Base-by-base conservation (phyloP, 2,329 filamentous ascomycete genomes). In the Fusarium heterosporum region DNA sequence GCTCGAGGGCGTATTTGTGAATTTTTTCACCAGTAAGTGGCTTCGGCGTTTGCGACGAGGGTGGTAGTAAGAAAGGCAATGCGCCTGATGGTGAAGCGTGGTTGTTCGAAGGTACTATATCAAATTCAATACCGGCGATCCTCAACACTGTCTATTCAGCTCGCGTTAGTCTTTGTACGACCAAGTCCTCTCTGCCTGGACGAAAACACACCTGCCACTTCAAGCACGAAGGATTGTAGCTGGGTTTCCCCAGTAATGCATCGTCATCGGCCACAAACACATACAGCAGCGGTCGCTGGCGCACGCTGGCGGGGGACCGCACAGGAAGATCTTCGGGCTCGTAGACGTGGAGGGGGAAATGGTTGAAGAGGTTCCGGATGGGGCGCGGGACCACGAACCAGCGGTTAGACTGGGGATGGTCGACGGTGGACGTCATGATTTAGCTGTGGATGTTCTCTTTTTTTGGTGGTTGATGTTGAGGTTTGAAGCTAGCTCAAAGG, bases 141-240 rank as follows among this genome's bases (percentile, higher is more conserved):
- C 88, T 92, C 64, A 99, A 85, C 78, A 93, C 96, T 29, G 93
- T 89, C 93, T 97, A 29, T 25, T 38, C 14, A 38, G 19, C 30
- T 47, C 12, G 53, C 40, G 49, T 51, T 26, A 46, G 55, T 26
- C 13, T 34, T 49, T 16, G 28, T 25, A 28, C 39, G 13, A 34
- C 25, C 13, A 11, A 38, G 11, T 29, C 11, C 6, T 45, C 6
- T 13, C 9, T 13, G 9, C 17, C 9, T 25, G 10, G 17, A 19
- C 17, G 6, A 34, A 42, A 47, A 54, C 87, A 70, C 73, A 95
- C 93, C 91, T 98, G 96, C 93, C 93, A 98, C 82, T 95, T 97
- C 74, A 98, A 83, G 82, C 96, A 99, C 59, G 89, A 88, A 12
- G 96, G 96, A 76, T 98, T 98, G 80, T 91, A 97, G 68, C 93